Evolutionary conservation across 371 early-diverging fungal genomes (phyloP).

Genomic region (Synchytrium microbalum): DNA sequence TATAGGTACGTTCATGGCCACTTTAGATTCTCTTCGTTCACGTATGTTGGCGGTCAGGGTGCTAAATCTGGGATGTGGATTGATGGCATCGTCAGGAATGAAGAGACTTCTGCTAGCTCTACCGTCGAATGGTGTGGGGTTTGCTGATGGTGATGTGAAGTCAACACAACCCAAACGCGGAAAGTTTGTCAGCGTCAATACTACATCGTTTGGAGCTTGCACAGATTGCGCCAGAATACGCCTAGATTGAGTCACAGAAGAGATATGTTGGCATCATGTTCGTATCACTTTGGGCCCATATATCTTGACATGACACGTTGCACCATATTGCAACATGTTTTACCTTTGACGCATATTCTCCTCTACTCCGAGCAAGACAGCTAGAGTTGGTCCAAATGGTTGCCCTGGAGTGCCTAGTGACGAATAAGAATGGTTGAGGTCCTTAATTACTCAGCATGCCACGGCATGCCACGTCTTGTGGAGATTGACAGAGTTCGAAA

Average conservation of each 20-base stretch:
- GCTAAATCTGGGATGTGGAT: constrained; percentile 86
- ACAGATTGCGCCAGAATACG: constrained; percentile 59
- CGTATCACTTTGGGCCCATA: too few relatives aligned
- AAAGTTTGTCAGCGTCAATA: constrained; percentile 78
- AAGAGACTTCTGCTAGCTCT: constrained; percentile 61
- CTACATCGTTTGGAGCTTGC: constrained; percentile 54
- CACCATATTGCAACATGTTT: not conserved
- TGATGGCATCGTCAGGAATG: constrained; percentile 90
- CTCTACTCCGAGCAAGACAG: constrained; percentile 78
- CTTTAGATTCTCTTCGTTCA: constrained; percentile 84
- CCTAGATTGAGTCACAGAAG: constrained; percentile 33
- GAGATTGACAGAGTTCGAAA: not conserved
- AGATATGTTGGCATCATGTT: too few relatives aligned
- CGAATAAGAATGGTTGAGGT: not conserved
- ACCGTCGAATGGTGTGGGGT: constrained; percentile 17
- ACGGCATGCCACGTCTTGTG: too few relatives aligned
- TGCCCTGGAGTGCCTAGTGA: constrained; percentile 72
- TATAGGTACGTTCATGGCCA: constrained; percentile 82
- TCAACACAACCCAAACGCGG: constrained; percentile 79
- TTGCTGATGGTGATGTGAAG: constrained; percentile 55
- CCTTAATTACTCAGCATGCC: not conserved
- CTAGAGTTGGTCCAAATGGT: constrained; percentile 82
- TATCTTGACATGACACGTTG: too few relatives aligned
- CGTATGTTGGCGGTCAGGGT: constrained; percentile 93
- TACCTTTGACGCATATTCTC: constrained; percentile 76